Conservation (phyloP, 345 rosid species). For the Streptanthus diversifolius region DNA sequence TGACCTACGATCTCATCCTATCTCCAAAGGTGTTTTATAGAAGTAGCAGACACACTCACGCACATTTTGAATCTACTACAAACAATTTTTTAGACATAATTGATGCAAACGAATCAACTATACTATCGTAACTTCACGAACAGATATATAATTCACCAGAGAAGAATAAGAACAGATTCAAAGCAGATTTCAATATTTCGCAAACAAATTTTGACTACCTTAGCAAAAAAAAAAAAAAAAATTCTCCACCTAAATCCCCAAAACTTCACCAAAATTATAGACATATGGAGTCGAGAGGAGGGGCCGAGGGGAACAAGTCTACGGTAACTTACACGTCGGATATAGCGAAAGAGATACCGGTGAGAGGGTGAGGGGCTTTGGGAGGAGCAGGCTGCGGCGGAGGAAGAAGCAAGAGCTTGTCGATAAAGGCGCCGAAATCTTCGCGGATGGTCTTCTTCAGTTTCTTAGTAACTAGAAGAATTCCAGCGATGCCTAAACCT, state of each 20-base stretch:
- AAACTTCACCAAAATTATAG: neutral
- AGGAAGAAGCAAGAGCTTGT: conserved; percentile 73
- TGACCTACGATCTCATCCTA: too few relatives aligned
- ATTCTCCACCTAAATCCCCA: neutral
- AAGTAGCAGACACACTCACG: neutral
- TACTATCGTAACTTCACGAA: neutral
- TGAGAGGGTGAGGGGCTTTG: conserved; percentile 95
- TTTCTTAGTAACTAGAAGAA: conserved; percentile 53
- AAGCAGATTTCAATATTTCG: neutral
- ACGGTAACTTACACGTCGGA: conserved; percentile 63
- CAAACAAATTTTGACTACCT: conserved; percentile 10
- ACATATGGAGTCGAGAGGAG: neutral
- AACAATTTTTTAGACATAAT: neutral
- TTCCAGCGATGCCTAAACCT: conserved; percentile 85
- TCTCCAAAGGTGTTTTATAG: too few relatives aligned
- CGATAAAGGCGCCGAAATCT: conserved; percentile 91
- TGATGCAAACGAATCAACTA: neutral
- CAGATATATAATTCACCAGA: neutral
- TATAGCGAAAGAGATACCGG: conserved; percentile 73
- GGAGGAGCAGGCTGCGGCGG: conserved; percentile 99
- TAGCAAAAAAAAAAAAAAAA: neutral
- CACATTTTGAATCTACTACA: neutral
- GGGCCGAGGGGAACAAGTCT: neutral
- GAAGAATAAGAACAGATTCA: neutral
- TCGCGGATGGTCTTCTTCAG: conserved; percentile 60